A percentile compares a stretch with the other conserved stretches of the same genome.
Evolutionary conservation across 805 yeast genomes (phyloP).

Genomic region (Sugiyamaella qingdaonensis): DNA sequence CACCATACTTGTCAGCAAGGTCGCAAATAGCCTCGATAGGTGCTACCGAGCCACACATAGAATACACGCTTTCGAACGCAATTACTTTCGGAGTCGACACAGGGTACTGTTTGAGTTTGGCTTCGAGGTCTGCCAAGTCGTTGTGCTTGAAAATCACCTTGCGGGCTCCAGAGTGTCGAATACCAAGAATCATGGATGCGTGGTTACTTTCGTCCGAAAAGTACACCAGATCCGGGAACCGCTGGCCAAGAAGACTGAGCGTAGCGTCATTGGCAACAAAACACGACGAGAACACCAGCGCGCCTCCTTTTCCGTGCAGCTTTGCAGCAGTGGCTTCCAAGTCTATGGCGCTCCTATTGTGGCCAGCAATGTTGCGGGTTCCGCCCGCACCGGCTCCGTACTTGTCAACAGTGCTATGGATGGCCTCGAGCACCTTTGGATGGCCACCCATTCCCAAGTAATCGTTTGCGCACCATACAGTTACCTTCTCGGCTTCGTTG

Average conservation of each 20-base stretch:
- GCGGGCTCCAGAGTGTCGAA: constrained; percentile 79
- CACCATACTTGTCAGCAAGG: constrained; percentile 96
- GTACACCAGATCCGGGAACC: constrained; percentile 82
- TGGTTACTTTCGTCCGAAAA: constrained; percentile 93
- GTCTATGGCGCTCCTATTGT: constrained; percentile 81
- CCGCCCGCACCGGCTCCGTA: constrained; percentile 99
- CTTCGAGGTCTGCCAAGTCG: constrained; percentile 78
- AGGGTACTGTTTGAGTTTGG: constrained; percentile 72
- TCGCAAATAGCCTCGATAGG: constrained; percentile 92
- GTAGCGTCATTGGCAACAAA: constrained; percentile 97
- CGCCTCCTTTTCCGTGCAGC: constrained; percentile 90
- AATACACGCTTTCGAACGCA: constrained; percentile 95
- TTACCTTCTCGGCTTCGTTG: constrained; percentile 65
- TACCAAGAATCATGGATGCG: constrained; percentile 97
- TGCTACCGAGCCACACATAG: constrained; percentile 97
- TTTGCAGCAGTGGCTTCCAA: constrained; percentile 85
- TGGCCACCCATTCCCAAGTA: constrained; percentile 93
- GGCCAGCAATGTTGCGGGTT: constrained; percentile 98
- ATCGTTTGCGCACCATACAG: constrained; percentile 99
- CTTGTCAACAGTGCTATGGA: constrained; percentile 74
- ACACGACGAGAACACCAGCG: constrained; percentile 92
- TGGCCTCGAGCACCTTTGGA: constrained; percentile 62
- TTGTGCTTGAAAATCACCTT: constrained; percentile 93
- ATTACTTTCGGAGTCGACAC: constrained; percentile 86
- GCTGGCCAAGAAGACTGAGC: constrained; percentile 83